These are phyloP conservation scores for Misopates orontium DNA, from an alignment of 257 asterid genomes.

Conservation along the genomic window DNA sequence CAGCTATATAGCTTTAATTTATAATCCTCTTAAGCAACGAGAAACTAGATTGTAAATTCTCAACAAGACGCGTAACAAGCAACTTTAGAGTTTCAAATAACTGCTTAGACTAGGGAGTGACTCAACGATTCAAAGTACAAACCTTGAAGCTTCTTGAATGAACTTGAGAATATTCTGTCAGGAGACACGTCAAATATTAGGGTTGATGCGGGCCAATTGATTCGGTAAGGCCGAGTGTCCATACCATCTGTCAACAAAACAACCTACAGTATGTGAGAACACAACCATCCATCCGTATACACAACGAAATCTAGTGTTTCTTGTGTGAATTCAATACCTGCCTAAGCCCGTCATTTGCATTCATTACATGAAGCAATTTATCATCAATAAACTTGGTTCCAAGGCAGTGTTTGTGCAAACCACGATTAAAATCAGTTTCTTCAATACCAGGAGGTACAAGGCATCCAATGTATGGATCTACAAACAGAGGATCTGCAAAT, in stretches of 20 bases:
- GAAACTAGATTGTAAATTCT: not conserved
- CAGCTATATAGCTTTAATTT: too few species aligned
- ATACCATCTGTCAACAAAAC: slow-evolving; percentile 80
- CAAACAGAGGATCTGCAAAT: slow-evolving; percentile 65
- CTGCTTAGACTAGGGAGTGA: not conserved
- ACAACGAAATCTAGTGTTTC: slow-evolving; percentile 7
- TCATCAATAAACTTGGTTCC: slow-evolving; percentile 78
- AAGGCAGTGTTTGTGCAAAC: slow-evolving; percentile 59
- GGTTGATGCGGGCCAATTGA: slow-evolving; percentile 77
- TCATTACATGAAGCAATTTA: slow-evolving; percentile 47
- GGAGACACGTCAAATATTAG: slow-evolving; percentile 67
- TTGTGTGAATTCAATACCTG: slow-evolving; percentile 48
- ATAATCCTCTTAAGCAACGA: too few species aligned
- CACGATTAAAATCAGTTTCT: slow-evolving; percentile 33
- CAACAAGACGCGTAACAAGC: not conserved
- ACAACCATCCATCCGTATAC: slow-evolving; percentile 21
- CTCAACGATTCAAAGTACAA: slow-evolving; percentile 23
- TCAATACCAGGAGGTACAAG: slow-evolving; percentile 43
- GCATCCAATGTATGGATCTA: slow-evolving; percentile 77
- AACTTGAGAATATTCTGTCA: slow-evolving; percentile 40
- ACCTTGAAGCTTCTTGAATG: slow-evolving; percentile 70
- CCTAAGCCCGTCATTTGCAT: slow-evolving; percentile 53
- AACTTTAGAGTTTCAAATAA: slow-evolving; percentile 6
- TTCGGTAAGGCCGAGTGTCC: slow-evolving; percentile 86
- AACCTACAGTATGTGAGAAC: slow-evolving; percentile 56